Base-by-base conservation (phyloP, 2,329 filamentous ascomycete species). In the Sordariomycetes sp. region DNA sequence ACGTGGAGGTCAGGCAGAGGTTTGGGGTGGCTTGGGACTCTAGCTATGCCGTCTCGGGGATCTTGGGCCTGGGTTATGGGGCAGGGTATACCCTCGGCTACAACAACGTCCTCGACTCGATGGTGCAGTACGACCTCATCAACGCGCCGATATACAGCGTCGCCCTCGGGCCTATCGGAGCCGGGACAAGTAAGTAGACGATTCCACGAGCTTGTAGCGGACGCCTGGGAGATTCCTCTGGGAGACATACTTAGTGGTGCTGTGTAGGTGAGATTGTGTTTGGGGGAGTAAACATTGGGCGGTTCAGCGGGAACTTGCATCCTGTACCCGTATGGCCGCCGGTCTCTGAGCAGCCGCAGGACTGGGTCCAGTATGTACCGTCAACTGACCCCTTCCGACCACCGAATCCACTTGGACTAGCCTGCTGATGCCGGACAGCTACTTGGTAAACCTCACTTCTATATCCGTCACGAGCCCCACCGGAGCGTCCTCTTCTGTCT, bases 251-350 rank as follows among this genome's bases (percentile, higher is more conserved):
- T 39, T 3, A 17, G 3, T 39, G 12, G 12, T 50, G 20, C 5
- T 55, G 39, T 17, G 6, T 36, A 69, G 69, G 68, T 39, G 67
- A 70, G 34, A 69, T 72, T 51, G 66, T 77, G 8, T 76, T 78
- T 58, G 74, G 74, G 22, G 75, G 74, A 17, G 68, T 77, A 22
- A 74, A 77, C 62, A 68, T 69, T 17, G 69, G 66, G 12, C 57
- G 58, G 55, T 61, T 34, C 24, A 54, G 54, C 25, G 72, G 72
- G 15, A 64, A 71, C 57, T 64, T 67, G 6, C 62, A 67, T 36
- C 65, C 63, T 3, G 60, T 67, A 12, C 62, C 66, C 10, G 66
- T 72, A 51, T 72, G 68, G 62, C 69, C 69, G 1, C 66, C 67
- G 6, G 66, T 69, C 35, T 63, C 63, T 0, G 60, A 68, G 32